These are phyloP conservation scores for Wickerhamiella parazyma DNA, from an alignment of 805 yeast species.

Conservation along the genomic window DNA sequence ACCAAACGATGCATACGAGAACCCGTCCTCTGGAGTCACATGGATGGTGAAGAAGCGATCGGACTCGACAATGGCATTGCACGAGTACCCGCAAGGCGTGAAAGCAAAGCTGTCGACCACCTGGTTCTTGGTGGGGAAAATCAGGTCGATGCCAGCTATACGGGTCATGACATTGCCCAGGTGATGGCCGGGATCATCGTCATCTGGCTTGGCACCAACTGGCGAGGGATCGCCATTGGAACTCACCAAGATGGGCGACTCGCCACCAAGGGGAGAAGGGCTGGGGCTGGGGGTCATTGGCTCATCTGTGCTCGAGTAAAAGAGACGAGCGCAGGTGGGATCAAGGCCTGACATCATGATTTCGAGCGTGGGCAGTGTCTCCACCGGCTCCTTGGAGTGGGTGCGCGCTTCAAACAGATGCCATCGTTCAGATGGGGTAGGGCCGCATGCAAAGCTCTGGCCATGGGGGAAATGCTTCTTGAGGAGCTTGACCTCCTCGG, in stretches of 20 bases:
- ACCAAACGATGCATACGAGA: slow-evolving; percentile 95
- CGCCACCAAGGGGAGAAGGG: slow-evolving; percentile 1
- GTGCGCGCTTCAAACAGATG: slow-evolving; percentile 35
- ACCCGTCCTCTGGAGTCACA: slow-evolving; percentile 85
- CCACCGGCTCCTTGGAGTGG: slow-evolving; percentile 30
- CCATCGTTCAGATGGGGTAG: slow-evolving; percentile 78
- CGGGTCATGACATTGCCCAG: slow-evolving; percentile 59
- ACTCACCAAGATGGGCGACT: not conserved
- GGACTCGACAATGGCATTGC: slow-evolving; percentile 59
- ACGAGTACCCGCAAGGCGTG: slow-evolving; percentile 88
- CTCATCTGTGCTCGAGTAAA: slow-evolving; percentile 34
- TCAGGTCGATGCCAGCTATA: slow-evolving; percentile 44
- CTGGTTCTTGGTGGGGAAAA: slow-evolving; percentile 32
- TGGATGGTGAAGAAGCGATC: slow-evolving; percentile 71
- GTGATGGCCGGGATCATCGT: slow-evolving; percentile 65
- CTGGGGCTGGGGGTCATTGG: slow-evolving; percentile 14
- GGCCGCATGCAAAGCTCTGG: slow-evolving; percentile 65
- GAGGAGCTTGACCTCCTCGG: slow-evolving; percentile 58
- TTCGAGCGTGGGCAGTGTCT: slow-evolving; percentile 50
- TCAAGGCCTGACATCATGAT: slow-evolving; percentile 79
- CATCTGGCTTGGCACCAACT: slow-evolving; percentile 32
- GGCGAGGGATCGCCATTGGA: slow-evolving; percentile 11
- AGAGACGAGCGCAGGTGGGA: slow-evolving; percentile 37
- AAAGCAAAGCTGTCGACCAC: slow-evolving; percentile 77
- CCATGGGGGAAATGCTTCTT: slow-evolving; percentile 51